Base-by-base conservation (phyloP, 495 filamentous ascomycete species). In the Corynascus novoguineensis region DNA sequence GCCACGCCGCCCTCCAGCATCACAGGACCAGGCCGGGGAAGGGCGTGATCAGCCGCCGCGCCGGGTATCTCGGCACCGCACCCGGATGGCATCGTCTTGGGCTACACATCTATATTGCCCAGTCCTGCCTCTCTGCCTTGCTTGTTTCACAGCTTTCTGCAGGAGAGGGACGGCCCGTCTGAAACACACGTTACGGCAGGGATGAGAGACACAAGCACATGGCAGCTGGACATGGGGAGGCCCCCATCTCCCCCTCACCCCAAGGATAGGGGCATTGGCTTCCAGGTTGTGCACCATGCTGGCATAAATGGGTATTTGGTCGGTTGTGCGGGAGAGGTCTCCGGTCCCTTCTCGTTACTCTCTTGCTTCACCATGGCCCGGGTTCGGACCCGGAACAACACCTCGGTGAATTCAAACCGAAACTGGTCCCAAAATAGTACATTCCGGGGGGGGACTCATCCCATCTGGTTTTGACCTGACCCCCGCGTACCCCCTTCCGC, bases 41-140 rank as follows among this genome's bases (percentile, higher is more conserved):
- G 24, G 22, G 21, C 14, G 22, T 14, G 31, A n/a, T 6, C 45
- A 2, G 22, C 28, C 31, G 53, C 53, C 29, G 21, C 17, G 41
- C 38, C 53, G 55, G 55, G 9, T 58, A 25, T 44, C 17, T 50
- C 47, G 55, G 47, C 35, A 51, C 37, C 21, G 21, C 40, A 49
- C 17, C 48, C 38, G 55, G 8, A 44, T 37, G 50, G 50, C 46
- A 29, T 49, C 17, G 19, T 6, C 24, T 37, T 9, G 11, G 34
- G 11, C n/a, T 10, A 10, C 34, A 9, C 11, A 12, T 37, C 9
- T 14, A 50, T 22, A 37, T 24, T 37, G 48, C 31, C 31, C 14
- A 11, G 34, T 40, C 34, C 21, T 12, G 32, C n/a, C n/a, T n/a
- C n/a, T 24, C 38, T 19, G 25, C n/a, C 25, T 53, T 53, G 48